Percentiles rank a stretch among this genome's conserved stretches.
phyloP scores from a whole-genome alignment of 345 rosid genomes.

The Murraya paniculata region DNA sequence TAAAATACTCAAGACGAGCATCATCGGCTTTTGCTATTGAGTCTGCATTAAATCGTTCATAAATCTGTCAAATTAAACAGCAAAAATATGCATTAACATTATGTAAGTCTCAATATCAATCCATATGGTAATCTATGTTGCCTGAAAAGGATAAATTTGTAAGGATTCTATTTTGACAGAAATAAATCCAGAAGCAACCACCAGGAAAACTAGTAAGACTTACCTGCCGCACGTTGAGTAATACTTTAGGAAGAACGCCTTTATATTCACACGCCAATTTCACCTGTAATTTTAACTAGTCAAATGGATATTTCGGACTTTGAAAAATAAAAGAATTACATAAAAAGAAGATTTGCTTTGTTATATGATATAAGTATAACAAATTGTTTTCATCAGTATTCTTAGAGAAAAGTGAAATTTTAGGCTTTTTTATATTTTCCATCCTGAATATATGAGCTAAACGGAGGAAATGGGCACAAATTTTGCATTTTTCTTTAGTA shows the following conservation, averaged over 20 bases:
- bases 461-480: not conserved
- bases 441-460: not conserved
- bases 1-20: conserved; percentile 83
- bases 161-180: not conserved
- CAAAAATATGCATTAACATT: conserved; percentile 17
- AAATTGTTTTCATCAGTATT: not conserved
- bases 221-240: conserved; percentile 84
- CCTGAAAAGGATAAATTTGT: not conserved
- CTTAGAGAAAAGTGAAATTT: not conserved
- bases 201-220: conserved; percentile 1
- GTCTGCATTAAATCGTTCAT: conserved; percentile 68
- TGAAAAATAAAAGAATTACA: not conserved
- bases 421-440: not conserved
- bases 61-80: conserved; percentile 50
- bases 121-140: not conserved
- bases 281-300: conserved; percentile 41
- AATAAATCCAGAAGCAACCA: not conserved
- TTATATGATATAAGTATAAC: not conserved
- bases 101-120: conserved; percentile 5
- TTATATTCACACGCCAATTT: conserved; percentile 59
- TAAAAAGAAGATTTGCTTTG: not conserved
- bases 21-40: conserved; percentile 53
- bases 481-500: not conserved
- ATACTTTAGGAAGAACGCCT: conserved; percentile 83
- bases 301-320: not conserved